These are phyloP conservation scores for Vachellia collinsii DNA, from an alignment of 306 rosid genomes.

Conservation along the genomic window DNA sequence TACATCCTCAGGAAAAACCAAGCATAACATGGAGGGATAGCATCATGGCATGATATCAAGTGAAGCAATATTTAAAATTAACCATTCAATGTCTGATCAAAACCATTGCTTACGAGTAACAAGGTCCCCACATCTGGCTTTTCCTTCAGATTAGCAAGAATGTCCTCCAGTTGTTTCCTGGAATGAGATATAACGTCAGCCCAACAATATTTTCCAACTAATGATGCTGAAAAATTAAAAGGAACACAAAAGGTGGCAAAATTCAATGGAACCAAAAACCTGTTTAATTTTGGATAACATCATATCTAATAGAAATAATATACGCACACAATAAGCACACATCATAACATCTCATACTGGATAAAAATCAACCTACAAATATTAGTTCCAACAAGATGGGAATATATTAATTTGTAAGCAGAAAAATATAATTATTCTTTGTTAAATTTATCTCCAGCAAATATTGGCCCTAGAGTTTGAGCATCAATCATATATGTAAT, in stretches of 20 bases:
- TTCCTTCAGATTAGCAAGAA: slow-evolving; percentile 77
- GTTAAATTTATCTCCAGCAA: background rate
- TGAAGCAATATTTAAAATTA: slow-evolving; percentile 29
- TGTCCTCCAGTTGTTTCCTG: slow-evolving; percentile 99
- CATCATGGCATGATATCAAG: slow-evolving; percentile 11
- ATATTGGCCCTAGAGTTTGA: background rate
- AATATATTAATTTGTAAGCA: background rate
- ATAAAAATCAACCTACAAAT: slow-evolving; percentile 20
- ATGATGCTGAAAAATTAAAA: slow-evolving; percentile 26
- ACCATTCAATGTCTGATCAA: slow-evolving; percentile 12
- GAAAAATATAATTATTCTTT: background rate
- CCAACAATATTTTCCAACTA: slow-evolving; percentile 19
- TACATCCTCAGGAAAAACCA: slow-evolving; percentile 18
- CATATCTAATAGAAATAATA: background rate
- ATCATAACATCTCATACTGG: background rate
- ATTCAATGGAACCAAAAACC: slow-evolving; percentile 22
- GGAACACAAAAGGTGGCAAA: slow-evolving; percentile 15
- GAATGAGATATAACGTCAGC: slow-evolving; percentile 42
- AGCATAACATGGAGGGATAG: slow-evolving; percentile 5
- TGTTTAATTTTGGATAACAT: background rate
- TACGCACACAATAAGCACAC: slow-evolving; percentile 6
- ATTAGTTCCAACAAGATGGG: slow-evolving; percentile 5
- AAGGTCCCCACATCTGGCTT: slow-evolving; percentile 95
- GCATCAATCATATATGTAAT: slow-evolving; percentile 14
- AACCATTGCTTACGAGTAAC: slow-evolving; percentile 67